Evolutionary conservation across 352 stramenopile genomes (phyloP).

Genomic region (Elongisporangium anandrum): DNA sequence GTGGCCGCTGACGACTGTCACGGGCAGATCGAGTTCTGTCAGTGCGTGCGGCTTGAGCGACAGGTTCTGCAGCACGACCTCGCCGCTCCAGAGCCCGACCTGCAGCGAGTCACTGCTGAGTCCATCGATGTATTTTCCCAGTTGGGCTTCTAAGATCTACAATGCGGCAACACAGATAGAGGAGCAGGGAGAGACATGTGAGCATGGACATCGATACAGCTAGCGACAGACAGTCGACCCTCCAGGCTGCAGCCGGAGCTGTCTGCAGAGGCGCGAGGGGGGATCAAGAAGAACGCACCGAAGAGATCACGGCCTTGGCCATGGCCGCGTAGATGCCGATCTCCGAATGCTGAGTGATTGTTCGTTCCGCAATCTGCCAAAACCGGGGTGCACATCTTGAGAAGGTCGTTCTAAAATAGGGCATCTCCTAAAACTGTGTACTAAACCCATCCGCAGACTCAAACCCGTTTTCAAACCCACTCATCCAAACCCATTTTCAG

Average conservation of each 20-base stretch:
- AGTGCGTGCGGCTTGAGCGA: constrained; percentile 74
- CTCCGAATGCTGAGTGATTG: background rate
- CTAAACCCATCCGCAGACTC: background rate
- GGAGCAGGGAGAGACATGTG: background rate
- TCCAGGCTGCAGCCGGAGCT: background rate
- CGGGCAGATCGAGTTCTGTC: constrained; percentile 67
- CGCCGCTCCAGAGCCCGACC: constrained; percentile 80
- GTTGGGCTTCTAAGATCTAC: constrained; percentile 73
- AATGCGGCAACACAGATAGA: constrained; percentile 2
- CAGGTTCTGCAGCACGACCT: constrained; percentile 69
- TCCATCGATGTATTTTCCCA: constrained; percentile 82
- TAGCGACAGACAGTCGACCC: background rate
- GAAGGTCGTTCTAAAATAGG: background rate
- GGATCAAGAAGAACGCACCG: constrained; percentile 21
- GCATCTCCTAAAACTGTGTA: background rate
- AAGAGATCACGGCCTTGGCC: constrained; percentile 70
- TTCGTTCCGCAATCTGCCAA: constrained; percentile 1
- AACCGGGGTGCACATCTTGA: background rate
- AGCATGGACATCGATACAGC: background rate
- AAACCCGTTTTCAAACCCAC: background rate
- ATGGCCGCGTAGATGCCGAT: constrained; percentile 15
- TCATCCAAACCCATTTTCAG: background rate
- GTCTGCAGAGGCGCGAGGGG: background rate
- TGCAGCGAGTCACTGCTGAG: constrained; percentile 76
- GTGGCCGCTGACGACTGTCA: constrained; percentile 52